Evolutionary conservation across 202 grass and related monocot species (phyloP).

Genomic region (Zizania palustris): DNA sequence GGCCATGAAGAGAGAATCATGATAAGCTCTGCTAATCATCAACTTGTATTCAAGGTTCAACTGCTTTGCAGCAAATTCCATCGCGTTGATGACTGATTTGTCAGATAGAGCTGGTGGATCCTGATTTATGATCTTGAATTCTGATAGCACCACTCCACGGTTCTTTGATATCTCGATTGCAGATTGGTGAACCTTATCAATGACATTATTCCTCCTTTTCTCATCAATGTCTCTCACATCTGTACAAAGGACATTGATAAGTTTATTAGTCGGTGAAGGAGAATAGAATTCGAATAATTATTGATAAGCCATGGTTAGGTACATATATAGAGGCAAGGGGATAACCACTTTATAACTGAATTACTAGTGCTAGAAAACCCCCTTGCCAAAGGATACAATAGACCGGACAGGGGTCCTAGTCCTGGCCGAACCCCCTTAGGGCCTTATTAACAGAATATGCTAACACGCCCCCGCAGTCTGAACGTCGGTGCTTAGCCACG

Average conservation of each 20-base stretch:
- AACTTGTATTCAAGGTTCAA: constrained; percentile 67
- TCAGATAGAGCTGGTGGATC: constrained; percentile 82
- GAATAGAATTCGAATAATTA: too few species aligned
- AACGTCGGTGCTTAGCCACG: too few species aligned
- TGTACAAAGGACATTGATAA: constrained; percentile 37
- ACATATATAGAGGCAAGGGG: too few species aligned
- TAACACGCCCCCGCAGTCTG: too few species aligned
- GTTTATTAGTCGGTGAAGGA: constrained; percentile 29
- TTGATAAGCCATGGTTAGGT: too few species aligned
- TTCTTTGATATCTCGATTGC: constrained; percentile 69
- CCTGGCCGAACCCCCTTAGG: too few species aligned
- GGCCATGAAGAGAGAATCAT: constrained; percentile 98
- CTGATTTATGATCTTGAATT: constrained; percentile 89
- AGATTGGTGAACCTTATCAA: constrained; percentile 69
- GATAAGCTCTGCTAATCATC: constrained; percentile 98
- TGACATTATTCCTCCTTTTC: constrained; percentile 81
- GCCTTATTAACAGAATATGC: too few species aligned
- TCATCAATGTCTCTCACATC: constrained; percentile 85
- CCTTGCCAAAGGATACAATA: too few species aligned
- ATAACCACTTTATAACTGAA: too few species aligned
- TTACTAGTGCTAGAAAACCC: too few species aligned
- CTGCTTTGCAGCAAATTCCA: constrained; percentile 66
- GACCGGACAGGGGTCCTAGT: too few species aligned
- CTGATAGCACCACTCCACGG: constrained; percentile 68
- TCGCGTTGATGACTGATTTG: constrained; percentile 65